A percentile compares a stretch with the other conserved stretches of the same genome.
These are phyloP conservation scores for Coccinonectria pachysandricola DNA, from an alignment of 2,329 filamentous ascomycete genomes.

Conservation along the genomic window DNA sequence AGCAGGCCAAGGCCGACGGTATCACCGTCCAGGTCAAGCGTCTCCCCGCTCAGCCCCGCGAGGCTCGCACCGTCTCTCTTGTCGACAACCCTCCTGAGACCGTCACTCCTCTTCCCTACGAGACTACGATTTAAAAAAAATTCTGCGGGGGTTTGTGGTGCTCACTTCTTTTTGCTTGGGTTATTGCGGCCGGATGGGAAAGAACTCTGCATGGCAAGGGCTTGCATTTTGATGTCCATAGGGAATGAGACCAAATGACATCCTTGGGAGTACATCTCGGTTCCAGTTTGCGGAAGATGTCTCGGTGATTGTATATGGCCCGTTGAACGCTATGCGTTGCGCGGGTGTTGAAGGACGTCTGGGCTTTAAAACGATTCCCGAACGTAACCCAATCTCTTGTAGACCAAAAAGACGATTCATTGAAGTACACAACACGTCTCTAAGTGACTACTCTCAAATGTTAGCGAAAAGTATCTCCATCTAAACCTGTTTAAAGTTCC, in stretches of 20 bases:
- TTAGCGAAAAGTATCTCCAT: too few relatives aligned
- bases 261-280: conserved; percentile 21
- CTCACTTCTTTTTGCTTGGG: conserved; percentile 31
- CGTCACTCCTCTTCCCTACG: conserved; percentile 84
- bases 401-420: too few relatives aligned
- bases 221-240: conserved; percentile 33
- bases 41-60: conserved; percentile 69
- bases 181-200: conserved; percentile 34
- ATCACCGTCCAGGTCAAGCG: conserved; percentile 88
- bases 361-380: conserved; percentile 2
- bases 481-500: too few relatives aligned
- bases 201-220: conserved; percentile 33
- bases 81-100: conserved; percentile 85
- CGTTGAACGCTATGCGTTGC: conserved; percentile 2
- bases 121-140: conserved; percentile 83
- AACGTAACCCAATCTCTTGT: conserved; percentile 4
- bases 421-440: too few relatives aligned
- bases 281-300: too few relatives aligned
- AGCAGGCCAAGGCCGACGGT: conserved; percentile 84
- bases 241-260: conserved; percentile 28
- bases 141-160: conserved; percentile 18
- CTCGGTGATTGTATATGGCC: conserved; percentile 11
- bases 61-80: conserved; percentile 67
- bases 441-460: too few relatives aligned
- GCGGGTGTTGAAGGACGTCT: conserved; percentile 5